Conservation (phyloP, 805 yeast genomes). For the Barnettozyma wickerhamii region DNA sequence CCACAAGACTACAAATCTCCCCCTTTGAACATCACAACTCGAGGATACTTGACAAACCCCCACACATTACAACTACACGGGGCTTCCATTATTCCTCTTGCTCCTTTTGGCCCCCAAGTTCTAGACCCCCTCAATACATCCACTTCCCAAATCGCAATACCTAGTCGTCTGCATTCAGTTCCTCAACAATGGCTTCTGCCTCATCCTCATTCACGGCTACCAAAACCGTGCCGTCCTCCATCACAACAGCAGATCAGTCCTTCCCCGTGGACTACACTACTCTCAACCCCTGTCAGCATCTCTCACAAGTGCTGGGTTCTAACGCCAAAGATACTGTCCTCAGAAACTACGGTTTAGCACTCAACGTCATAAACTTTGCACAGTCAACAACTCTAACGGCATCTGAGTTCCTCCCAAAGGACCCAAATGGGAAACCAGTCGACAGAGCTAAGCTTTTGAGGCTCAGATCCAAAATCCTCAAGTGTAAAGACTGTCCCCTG, state of each 20-base stretch:
- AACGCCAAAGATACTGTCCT: slow-evolving; percentile 25
- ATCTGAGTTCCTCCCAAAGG: slow-evolving; percentile 13
- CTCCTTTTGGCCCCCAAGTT: too few relatives aligned
- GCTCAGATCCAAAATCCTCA: slow-evolving; percentile 40
- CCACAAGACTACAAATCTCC: background rate
- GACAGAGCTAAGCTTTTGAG: slow-evolving; percentile 35
- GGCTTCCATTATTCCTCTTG: too few relatives aligned
- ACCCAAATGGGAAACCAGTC: slow-evolving; percentile 16
- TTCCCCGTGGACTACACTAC: slow-evolving; percentile 5
- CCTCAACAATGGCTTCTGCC: too few relatives aligned
- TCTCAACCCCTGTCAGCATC: slow-evolving; percentile 22
- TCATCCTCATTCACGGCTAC: too few relatives aligned
- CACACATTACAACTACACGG: too few relatives aligned
- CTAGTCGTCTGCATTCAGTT: too few relatives aligned
- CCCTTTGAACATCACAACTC: too few relatives aligned
- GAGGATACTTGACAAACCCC: too few relatives aligned
- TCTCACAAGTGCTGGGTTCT: slow-evolving; percentile 24
- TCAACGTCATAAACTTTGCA: slow-evolving; percentile 19
- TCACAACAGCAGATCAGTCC: background rate
- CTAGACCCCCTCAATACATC: too few relatives aligned
- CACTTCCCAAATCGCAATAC: too few relatives aligned
- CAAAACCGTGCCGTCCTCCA: background rate
- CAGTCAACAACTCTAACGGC: slow-evolving; percentile 3
- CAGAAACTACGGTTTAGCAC: slow-evolving; percentile 24
- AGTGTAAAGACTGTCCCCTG: slow-evolving; percentile 47